phyloP scores from a whole-genome alignment of 768 basidiomycete species.

The Lyophyllum shimeji region DNA sequence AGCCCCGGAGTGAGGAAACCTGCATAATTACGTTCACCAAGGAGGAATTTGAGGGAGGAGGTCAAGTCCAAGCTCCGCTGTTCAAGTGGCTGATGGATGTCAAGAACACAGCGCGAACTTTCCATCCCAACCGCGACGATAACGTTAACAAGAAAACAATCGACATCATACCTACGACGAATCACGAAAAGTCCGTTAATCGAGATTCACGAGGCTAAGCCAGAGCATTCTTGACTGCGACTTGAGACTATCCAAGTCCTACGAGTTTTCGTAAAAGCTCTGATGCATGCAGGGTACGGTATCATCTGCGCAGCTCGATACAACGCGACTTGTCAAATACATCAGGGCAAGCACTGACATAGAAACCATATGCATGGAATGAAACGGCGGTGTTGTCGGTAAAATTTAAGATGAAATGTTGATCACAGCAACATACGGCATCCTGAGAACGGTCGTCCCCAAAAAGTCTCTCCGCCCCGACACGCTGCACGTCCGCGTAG shows the following conservation, averaged over 20 bases:
- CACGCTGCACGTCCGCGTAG: conserved; percentile 2
- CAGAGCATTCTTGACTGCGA: not conserved
- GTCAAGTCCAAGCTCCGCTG: not conserved
- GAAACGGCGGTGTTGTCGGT: conserved; percentile 5
- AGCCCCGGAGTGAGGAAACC: not conserved
- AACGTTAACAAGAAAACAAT: no score
- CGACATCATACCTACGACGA: no score
- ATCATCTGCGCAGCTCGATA: not conserved
- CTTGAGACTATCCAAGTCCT: not conserved
- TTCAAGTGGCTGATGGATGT: not conserved
- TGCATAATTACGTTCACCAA: not conserved
- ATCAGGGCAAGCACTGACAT: conserved; percentile 1
- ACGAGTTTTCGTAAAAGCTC: not conserved
- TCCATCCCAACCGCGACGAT: no score
- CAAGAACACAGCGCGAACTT: not conserved
- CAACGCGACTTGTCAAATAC: not conserved
- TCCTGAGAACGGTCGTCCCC: conserved; percentile 5
- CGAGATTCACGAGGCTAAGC: not conserved
- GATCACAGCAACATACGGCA: conserved; percentile 10
- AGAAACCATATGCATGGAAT: conserved; percentile 10
- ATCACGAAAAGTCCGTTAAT: not conserved
- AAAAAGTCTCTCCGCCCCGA: not conserved
- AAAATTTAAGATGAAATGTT: conserved; percentile 16
- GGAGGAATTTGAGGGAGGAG: not conserved
- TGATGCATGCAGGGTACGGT: no score